Conservation (phyloP, 2,329 filamentous ascomycete genomes). For the Fusarium sp. region DNA sequence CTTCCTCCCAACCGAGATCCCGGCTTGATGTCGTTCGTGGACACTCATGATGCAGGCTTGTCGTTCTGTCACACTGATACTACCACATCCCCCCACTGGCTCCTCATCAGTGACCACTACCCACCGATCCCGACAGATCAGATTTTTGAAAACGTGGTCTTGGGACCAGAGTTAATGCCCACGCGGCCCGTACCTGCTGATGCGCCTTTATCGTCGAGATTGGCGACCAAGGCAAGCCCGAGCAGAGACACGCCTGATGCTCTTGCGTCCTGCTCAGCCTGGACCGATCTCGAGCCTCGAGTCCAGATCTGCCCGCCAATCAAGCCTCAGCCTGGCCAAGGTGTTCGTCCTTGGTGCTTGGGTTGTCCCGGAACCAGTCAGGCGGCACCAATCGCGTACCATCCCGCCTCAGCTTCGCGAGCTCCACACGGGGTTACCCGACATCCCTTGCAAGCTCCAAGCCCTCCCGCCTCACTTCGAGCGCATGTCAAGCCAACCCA, state of each 20-base stretch:
- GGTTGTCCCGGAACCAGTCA: constrained; percentile 43
- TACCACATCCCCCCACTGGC: constrained; percentile 28
- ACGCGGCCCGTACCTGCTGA: constrained; percentile 34
- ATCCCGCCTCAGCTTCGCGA: constrained; percentile 41
- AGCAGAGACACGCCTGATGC: neutral
- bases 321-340: constrained; percentile 24
- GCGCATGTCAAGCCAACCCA: constrained; percentile 31
- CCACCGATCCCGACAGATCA: constrained; percentile 33
- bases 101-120: constrained; percentile 13
- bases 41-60: constrained; percentile 27
- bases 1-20: constrained; percentile 27
- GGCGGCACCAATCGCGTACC: constrained; percentile 46
- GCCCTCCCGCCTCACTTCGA: constrained; percentile 44
- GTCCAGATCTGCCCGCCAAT: constrained; percentile 42
- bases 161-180: constrained; percentile 32
- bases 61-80: constrained; percentile 35
- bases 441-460: constrained; percentile 41
- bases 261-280: constrained; percentile 10
- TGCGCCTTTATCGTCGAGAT: constrained; percentile 17
- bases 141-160: constrained; percentile 37
- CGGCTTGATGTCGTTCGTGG: constrained; percentile 14
- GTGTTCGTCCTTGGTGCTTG: constrained; percentile 37
- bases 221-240: constrained; percentile 7
- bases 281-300: constrained; percentile 29
- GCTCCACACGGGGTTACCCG: constrained; percentile 47